Conservation (phyloP, 805 yeast species). For the Zygoascus bituminiphila region DNA sequence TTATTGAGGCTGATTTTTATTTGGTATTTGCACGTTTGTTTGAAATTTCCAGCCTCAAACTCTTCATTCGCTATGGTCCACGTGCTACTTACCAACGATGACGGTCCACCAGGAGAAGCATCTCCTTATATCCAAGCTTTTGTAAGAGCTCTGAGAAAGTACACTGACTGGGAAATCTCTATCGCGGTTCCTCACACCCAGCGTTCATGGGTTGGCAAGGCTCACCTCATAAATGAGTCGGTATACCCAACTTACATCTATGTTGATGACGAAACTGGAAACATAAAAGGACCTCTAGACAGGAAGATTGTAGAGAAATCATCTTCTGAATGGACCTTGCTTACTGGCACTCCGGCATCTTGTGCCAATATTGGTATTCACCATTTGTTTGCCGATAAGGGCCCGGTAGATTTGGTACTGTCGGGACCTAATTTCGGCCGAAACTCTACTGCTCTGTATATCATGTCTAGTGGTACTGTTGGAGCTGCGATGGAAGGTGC, state of each 20-base stretch:
- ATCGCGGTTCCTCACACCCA: slow-evolving; percentile 77
- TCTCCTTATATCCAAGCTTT: slow-evolving; percentile 84
- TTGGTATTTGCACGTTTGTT: too few species aligned
- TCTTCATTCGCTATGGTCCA: slow-evolving; percentile 8
- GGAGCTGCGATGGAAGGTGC: slow-evolving; percentile 97
- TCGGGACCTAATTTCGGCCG: slow-evolving; percentile 97
- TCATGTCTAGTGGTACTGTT: slow-evolving; percentile 86
- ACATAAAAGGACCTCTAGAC: slow-evolving; percentile 29
- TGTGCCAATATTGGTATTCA: slow-evolving; percentile 86
- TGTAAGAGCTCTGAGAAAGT: slow-evolving; percentile 53
- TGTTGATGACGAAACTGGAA: slow-evolving; percentile 14
- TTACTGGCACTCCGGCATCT: slow-evolving; percentile 95
- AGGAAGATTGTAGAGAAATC: not conserved
- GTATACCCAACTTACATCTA: slow-evolving; percentile 38
- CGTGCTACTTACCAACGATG: slow-evolving; percentile 72
- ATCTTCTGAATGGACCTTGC: slow-evolving; percentile 51
- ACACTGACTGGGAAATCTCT: slow-evolving; percentile 78
- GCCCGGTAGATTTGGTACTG: slow-evolving; percentile 73
- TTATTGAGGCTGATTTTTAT: too few species aligned
- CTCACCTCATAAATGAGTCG: slow-evolving; percentile 63
- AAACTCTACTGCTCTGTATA: slow-evolving; percentile 81
- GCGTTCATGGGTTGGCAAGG: slow-evolving; percentile 96
- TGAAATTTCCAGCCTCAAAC: not conserved
- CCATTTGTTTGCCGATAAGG: slow-evolving; percentile 45
- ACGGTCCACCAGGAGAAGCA: slow-evolving; percentile 80